Percentiles rank a stretch among this genome's conserved stretches.
phyloP scores from a whole-genome alignment of 176 grass and related monocot genomes.

The Oryza meridionalis region DNA sequence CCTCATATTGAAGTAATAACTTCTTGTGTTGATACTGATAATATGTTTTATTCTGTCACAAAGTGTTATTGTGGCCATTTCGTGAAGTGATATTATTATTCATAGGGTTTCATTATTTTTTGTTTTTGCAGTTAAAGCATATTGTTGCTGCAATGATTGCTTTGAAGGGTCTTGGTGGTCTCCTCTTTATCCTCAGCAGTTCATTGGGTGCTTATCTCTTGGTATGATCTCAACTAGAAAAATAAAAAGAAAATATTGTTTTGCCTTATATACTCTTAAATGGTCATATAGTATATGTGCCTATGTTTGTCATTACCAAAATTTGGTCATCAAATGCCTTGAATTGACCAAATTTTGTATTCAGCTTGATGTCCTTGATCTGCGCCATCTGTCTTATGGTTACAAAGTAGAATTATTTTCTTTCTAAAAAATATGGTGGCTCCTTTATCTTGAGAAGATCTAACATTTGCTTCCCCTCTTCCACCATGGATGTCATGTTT shows the following conservation, averaged over 20 bases:
- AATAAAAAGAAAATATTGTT: neutral
- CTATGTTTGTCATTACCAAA: neutral
- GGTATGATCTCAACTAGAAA: slow-evolving; percentile 41
- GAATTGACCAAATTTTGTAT: neutral
- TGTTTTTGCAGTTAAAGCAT: slow-evolving; percentile 67
- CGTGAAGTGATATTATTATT: neutral
- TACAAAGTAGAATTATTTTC: neutral
- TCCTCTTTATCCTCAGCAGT: slow-evolving; percentile 78
- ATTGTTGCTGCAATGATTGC: slow-evolving; percentile 61
- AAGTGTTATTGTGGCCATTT: neutral
- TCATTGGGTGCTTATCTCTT: slow-evolving; percentile 73
- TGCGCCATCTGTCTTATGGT: neutral
- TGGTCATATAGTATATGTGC: neutral
- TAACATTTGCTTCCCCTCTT: no score
- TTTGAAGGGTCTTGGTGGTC: slow-evolving; percentile 76
- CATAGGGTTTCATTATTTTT: slow-evolving; percentile 5
- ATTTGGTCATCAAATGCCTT: neutral
- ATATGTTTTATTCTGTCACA: neutral
- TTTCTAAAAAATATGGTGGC: neutral
- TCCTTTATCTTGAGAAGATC: no score
- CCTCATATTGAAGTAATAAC: slow-evolving; percentile 67
- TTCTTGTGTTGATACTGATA: neutral
- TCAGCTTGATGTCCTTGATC: neutral
- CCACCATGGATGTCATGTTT: no score
- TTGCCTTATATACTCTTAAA: neutral